Base-by-base conservation (phyloP, 352 stramenopile species). In the Phytophthora vignae region DNA sequence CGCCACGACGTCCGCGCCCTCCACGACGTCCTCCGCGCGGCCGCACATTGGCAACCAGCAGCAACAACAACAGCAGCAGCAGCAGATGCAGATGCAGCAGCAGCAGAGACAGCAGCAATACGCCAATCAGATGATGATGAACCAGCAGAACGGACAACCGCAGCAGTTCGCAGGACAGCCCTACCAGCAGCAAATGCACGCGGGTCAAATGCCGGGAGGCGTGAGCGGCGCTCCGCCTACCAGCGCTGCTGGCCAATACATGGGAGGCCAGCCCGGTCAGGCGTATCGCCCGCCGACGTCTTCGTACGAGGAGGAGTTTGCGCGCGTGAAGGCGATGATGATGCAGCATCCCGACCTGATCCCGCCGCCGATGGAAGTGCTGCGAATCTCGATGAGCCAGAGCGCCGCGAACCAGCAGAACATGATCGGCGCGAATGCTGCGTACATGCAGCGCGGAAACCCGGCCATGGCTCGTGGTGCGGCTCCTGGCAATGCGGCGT, bases 321-420 rank as follows among this genome's bases (percentile, higher is more conserved):
- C 90, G 64, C 82, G 90, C 19, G 86, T 96, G 42, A 95, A 95
- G 75, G 90, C 88, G 44, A 95, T 95, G 90, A 93, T 96, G 82
- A 93, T 92, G 81, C 87, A 94, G 69, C 90, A 96, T 54, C 85
- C 86, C 1, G 90, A 96, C 63, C 67, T 95, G 67, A 96, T 96
- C 58, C 87, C 90, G 5, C 90, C 90, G 12, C 90, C 90, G 33
- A 91, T 94, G 85, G 90, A 96, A 62, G 88, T 96, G 36, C 76
- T 96, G 38, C 90, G 87, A 21, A 94, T 96, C 55, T 92, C 85
- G 3, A 94, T 94, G 86, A 92, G 81, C 48, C 87, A 94, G 58
- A 88, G 82, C 29, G 71, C 76, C 2, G 65, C 82, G 11, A 83
- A 64, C 46, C 86, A 90, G 72, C 82, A 84, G 8, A 78, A 78